Base-by-base conservation (phyloP, 2,329 filamentous ascomycete species). In the Calonectria honghensis region DNA sequence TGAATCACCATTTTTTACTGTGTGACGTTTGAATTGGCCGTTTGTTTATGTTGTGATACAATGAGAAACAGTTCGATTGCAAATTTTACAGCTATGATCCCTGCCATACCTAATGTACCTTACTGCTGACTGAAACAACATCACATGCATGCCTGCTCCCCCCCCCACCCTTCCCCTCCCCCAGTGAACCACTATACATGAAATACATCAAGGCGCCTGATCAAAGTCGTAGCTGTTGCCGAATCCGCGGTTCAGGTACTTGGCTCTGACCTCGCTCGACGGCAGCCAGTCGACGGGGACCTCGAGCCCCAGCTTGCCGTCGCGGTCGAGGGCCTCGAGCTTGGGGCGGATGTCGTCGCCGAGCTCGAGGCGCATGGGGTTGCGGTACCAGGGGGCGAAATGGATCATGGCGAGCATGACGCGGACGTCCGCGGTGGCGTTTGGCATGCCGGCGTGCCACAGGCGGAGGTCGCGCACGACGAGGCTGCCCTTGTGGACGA, bases 371-470 rank as follows among this genome's bases (percentile, higher is more conserved):
- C 83, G 83, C 91, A 93, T 93, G 3, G 83, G 82, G 77, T 92
- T 93, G 2, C 87, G 81, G 65, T 91, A 91, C 89, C 89, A 91
- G 0, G 86, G 87, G 0, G 90, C 89, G 78, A 92, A 92, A 79
- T 91, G 90, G 52, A 91, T 90, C 85, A 90, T 87, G 41, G 90
- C 90, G n/a, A 92, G 82, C 91, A 92, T 92, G 24, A 92, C 86
- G 32, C 90, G 83, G 20, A 89, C 86, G 9, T 87, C 83, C 6
- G 86, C 81, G 1, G 88, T 89, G 52, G 82, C 78, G 77, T 93
- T 93, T 1, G 91, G 91, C 88, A 92, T 91, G 0, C 91, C 91
- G 0, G 90, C 91, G 80, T 93, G 91, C 91, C 91, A 93, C 6
- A 92, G 86, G 31, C 91, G 84, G 68, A 93, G 81, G 79, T 93